These are phyloP conservation scores for Pholiota molesta DNA, from an alignment of 768 basidiomycete genomes.

Conservation along the genomic window DNA sequence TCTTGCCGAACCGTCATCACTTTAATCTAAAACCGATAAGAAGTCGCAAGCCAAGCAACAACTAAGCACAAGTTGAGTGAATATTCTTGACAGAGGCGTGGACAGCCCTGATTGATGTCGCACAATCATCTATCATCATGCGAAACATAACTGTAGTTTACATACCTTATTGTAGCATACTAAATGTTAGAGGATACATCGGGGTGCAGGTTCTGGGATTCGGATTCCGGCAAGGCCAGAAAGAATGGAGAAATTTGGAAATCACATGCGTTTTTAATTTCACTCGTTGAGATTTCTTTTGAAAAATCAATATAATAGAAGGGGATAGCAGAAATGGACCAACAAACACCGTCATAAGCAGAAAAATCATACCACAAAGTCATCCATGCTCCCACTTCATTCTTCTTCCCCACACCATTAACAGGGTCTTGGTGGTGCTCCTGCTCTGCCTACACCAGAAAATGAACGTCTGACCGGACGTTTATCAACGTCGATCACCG, in stretches of 20 bases:
- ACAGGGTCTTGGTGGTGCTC: not conserved
- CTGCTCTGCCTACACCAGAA: not conserved
- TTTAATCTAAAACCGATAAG: not conserved
- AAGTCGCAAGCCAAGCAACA: not conserved
- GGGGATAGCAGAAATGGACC: not conserved
- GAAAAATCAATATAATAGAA: not conserved
- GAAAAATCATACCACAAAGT: no score
- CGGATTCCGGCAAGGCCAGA: not conserved
- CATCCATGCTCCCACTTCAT: not conserved
- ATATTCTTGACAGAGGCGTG: not conserved
- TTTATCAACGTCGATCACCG: slow-evolving; percentile 12
- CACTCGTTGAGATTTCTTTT: not conserved
- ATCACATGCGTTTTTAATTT: not conserved
- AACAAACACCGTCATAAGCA: not conserved
- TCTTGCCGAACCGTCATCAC: not conserved
- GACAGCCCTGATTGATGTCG: not conserved
- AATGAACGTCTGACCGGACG: not conserved
- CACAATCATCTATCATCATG: not conserved
- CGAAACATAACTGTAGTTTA: not conserved
- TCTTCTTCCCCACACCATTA: not conserved
- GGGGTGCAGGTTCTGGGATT: not conserved
- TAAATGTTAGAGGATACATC: not conserved
- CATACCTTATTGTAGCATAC: not conserved
- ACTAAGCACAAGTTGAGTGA: not conserved
- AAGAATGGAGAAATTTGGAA: not conserved